Evolutionary conservation across 495 filamentous ascomycete species (phyloP), one percentile per base, ranked within the genome.

Genomic region (Annulohypoxylon maeteangense): DNA sequence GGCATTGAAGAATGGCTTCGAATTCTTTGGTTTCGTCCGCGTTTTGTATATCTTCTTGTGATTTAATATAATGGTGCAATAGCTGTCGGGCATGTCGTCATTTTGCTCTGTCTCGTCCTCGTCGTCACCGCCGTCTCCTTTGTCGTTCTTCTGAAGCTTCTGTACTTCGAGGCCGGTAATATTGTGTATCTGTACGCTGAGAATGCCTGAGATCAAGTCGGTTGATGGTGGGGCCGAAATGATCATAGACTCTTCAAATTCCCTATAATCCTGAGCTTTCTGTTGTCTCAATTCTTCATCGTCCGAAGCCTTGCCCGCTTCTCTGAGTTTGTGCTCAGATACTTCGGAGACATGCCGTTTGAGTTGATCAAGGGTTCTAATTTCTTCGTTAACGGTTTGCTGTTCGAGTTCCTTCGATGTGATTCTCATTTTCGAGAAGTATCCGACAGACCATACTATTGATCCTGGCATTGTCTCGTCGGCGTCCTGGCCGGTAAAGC

Each of bases 1-100:
- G 0, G 91, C 91, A 68, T 92, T 93, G 83, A 92, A 92, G 76
- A 92, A 93, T 0, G 91, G 91, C 63, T 90, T 91, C 1, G 87
- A 84, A 61, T 90, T 92, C 81, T 91, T 92, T 4, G 91, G 91
- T 72, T 93, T 93, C 5, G 90, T 91, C 10, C 91, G 79, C 0
- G 90, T 91, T 61, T 82, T 87, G 76, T 89, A 93, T 27, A 92
- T 83, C 68, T 91, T 92, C 50, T 84, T 83, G 63, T 92, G 88
- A 71, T 92, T 91, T 53, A 92, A 75, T 50, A 92, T 90, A 68
- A 92, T 84, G 25, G 86, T 90, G 77, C 88, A 91, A 74, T 91
- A 93, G 29, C 86, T 83, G 14, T 87, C 87, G 0, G 91, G 90
- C 31, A 91, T 79, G 48, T 88, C 87, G 3, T 88, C 87, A 3